Percentiles rank a stretch among this genome's conserved stretches.
Conservation (phyloP, 1,139 yeast species). For the Candida frijolesensis region DNA sequence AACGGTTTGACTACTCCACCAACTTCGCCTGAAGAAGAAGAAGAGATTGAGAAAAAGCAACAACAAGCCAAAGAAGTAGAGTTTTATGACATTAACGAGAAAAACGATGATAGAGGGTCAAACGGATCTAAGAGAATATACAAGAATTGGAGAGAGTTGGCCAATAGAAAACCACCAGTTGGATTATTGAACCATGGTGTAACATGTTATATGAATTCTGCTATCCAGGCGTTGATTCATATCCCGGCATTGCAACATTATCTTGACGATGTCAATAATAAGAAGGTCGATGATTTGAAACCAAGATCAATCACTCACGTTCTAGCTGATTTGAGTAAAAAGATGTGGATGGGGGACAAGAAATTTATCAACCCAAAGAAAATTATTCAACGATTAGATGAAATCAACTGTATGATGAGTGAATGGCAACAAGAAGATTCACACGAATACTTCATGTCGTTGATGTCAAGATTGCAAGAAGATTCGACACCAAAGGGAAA, state of each 20-base stretch:
- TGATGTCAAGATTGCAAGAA: constrained; percentile 85
- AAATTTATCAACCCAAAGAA: constrained; percentile 69
- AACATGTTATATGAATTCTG: constrained; percentile 95
- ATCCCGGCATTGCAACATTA: constrained; percentile 91
- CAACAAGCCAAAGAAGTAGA: constrained; percentile 1
- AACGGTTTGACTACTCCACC: constrained; percentile 38
- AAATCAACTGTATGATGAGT: constrained; percentile 93
- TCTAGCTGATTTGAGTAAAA: constrained; percentile 69
- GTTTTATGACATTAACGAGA: constrained; percentile 56
- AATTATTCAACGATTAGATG: constrained; percentile 71
- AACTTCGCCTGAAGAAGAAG: constrained; percentile 42
- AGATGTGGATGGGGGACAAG: constrained; percentile 56
- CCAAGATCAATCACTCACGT: constrained; percentile 68
- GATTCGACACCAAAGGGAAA: constrained; percentile 88
- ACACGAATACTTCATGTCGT: constrained; percentile 93
- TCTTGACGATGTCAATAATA: constrained; percentile 62
- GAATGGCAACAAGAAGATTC: constrained; percentile 98
- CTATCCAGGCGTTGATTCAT: constrained; percentile 86
- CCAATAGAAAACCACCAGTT: constrained; percentile 48
- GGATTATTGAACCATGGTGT: constrained; percentile 93
- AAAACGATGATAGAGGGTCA: constrained; percentile 57
- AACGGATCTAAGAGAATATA: constrained; percentile 54
- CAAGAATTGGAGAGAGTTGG: constrained; percentile 61
- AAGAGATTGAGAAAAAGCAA: not conserved
- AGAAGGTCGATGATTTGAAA: constrained; percentile 35